Evolutionary conservation across 805 yeast genomes (phyloP), one percentile per base, ranked within the genome.

Genomic region (Wickerhamiella dianesei): DNA sequence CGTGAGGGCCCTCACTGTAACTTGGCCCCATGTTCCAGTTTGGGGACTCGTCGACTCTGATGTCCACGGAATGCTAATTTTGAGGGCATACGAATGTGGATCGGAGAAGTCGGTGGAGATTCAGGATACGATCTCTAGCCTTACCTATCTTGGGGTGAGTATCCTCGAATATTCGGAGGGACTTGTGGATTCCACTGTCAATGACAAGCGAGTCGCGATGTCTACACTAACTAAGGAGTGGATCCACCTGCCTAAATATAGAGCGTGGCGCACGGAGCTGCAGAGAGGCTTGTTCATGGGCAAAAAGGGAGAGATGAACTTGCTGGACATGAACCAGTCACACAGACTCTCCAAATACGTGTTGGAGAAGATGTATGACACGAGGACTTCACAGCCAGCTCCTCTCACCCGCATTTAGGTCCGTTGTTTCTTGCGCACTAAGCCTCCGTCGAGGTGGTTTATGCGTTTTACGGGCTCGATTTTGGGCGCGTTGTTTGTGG

Each of bases 21-120:
- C 55, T 17, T 50, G 60, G n/a, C 65, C 68, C 0, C 43, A 53
- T 0, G 56, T 67, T 1, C 74, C 74, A 0, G 56, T 76, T 0
- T 56, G 59, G 18, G 77, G 73, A 1, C 64, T 74, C 32, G 76
- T 78, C 21, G 87, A 80, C 57, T 71, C 80, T 14, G 87, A 80
- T 53, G 73, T 81, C 2, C 76, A 76, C 57, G 87, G 87, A 0
- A 56, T 77, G 8, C 67, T 68, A 52, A 80, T 80, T 32, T 62
- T 69, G 48, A 47, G 70, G 56, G 60, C 58, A 4, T 68, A 67
- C 49, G 55, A 59, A 53, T 40, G 43, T 44, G 57, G 67, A 14
- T 46, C 58, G 3, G 52, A 48, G 19, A n/a, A 40, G 16, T 21
- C 42, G 2, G 35, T 48, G 12, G 55, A 51, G 43, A 40, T 18